Evolutionary conservation across 352 stramenopile genomes (phyloP).

Genomic region (Phytophthora citricola): DNA sequence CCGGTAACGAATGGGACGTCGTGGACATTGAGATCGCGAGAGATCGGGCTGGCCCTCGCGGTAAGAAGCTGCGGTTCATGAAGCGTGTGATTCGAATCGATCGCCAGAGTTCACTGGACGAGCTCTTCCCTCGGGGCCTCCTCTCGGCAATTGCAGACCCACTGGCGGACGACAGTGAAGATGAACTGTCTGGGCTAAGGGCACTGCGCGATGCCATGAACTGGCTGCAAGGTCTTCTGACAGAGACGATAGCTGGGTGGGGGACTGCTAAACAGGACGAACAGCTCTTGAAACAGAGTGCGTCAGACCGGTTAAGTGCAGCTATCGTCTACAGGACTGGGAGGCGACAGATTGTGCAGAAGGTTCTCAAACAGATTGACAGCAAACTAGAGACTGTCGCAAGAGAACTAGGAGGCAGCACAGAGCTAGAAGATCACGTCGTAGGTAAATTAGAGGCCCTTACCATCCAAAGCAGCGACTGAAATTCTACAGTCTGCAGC

Average conservation of each 20-base stretch:
- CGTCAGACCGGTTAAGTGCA: constrained; percentile 36
- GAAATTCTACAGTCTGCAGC: constrained; percentile 42
- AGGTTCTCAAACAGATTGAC: constrained; percentile 49
- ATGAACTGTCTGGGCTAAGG: constrained; percentile 7
- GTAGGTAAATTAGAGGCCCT: constrained; percentile 20
- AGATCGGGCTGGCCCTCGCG: constrained; percentile 27
- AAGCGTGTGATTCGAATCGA: constrained; percentile 58
- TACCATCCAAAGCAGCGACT: constrained; percentile 18
- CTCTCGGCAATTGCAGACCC: constrained; percentile 29
- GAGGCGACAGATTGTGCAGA: constrained; percentile 49
- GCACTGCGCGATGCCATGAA: constrained; percentile 30
- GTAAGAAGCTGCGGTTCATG: constrained; percentile 55
- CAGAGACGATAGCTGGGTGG: constrained; percentile 27
- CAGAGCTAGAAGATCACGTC: constrained; percentile 9
- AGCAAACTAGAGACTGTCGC: constrained; percentile 26
- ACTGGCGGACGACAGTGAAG: constrained; percentile 16
- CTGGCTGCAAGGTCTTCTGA: constrained; percentile 35
- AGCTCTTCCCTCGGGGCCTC: constrained; percentile 51
- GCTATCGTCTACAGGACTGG: constrained; percentile 60
- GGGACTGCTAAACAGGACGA: constrained; percentile 32
- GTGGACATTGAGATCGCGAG: constrained; percentile 69
- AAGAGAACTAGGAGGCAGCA: constrained; percentile 1
- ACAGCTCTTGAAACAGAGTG: constrained; percentile 22
- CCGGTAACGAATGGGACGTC: constrained; percentile 90
- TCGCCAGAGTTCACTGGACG: constrained; percentile 49